These are phyloP conservation scores for Senna siamea DNA, from an alignment of 306 rosid genomes.

Conservation along the genomic window DNA sequence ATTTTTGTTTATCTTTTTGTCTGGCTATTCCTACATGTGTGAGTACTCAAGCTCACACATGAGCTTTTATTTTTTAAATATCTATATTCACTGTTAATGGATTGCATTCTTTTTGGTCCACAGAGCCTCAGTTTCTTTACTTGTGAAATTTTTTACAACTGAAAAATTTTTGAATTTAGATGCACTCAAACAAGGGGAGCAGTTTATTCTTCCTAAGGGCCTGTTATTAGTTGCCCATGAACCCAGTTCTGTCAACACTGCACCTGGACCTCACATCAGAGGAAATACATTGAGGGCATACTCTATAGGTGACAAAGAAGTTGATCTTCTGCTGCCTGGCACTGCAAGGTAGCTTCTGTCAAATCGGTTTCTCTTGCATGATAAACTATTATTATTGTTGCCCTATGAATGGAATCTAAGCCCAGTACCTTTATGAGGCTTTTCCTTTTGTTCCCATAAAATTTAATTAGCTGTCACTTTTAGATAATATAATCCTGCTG, in stretches of 20 bases:
- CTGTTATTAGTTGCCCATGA: constrained; percentile 82
- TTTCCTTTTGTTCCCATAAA: not conserved
- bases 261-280: constrained; percentile 96
- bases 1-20: not conserved
- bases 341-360: constrained; percentile 82
- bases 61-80: not conserved
- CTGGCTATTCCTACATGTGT: not conserved
- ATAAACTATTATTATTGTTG: too few species aligned
- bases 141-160: not conserved
- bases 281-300: constrained; percentile 79
- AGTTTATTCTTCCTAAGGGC: constrained; percentile 65
- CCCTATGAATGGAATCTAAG: constrained; percentile 10
- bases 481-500: not conserved
- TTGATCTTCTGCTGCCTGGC: constrained; percentile 88
- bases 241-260: constrained; percentile 66
- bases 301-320: constrained; percentile 91
- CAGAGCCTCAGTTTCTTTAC: constrained; percentile 13
- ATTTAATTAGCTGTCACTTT: not conserved
- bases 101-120: constrained; percentile 1
- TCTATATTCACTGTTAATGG: constrained; percentile 1
- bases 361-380: too few species aligned
- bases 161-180: constrained; percentile 34
- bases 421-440: constrained; percentile 5
- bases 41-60: not conserved
- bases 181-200: constrained; percentile 54